Conservation (phyloP, 176 grass and related monocot genomes). For the Elaeis guineensis region DNA sequence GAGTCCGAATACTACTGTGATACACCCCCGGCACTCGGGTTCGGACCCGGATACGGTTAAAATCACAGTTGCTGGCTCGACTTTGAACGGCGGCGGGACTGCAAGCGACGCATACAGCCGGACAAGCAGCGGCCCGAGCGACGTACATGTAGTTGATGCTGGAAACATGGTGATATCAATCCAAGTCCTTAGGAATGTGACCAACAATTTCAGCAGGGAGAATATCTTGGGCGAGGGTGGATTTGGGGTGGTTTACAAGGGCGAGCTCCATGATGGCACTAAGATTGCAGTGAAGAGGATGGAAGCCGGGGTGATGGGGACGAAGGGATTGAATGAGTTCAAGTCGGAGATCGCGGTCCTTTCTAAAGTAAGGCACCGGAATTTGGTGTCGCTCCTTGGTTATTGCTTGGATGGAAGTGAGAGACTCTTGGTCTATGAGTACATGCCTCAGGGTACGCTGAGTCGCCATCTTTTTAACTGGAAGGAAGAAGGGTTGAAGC, state of each 20-base stretch:
- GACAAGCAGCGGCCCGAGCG: slow-evolving; percentile 39
- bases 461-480: slow-evolving; percentile 78
- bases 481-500: slow-evolving; percentile 41
- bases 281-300: slow-evolving; percentile 96
- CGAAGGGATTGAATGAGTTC: slow-evolving; percentile 85
- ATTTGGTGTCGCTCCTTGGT: slow-evolving; percentile 82
- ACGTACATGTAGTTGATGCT: slow-evolving; percentile 79
- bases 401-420: slow-evolving; percentile 91
- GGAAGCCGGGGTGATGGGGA: slow-evolving; percentile 88
- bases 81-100: slow-evolving; percentile 27
- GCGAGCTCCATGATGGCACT: slow-evolving; percentile 87
- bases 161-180: slow-evolving; percentile 99
- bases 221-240: slow-evolving; percentile 85
- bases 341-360: slow-evolving; percentile 87
- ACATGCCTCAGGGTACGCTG: no score
- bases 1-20: slow-evolving; percentile 72
- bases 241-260: slow-evolving; percentile 87
- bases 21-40: slow-evolving; percentile 68
- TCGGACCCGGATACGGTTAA: slow-evolving; percentile 82
- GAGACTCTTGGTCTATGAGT: slow-evolving; percentile 86
- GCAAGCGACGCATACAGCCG: slow-evolving; percentile 41
- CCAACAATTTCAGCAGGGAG: slow-evolving; percentile 84
- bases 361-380: slow-evolving; percentile 84
- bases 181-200: slow-evolving; percentile 89
- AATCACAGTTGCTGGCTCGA: slow-evolving; percentile 55